phyloP scores from a whole-genome alignment of 768 basidiomycete species.

The Obba rivulosa region DNA sequence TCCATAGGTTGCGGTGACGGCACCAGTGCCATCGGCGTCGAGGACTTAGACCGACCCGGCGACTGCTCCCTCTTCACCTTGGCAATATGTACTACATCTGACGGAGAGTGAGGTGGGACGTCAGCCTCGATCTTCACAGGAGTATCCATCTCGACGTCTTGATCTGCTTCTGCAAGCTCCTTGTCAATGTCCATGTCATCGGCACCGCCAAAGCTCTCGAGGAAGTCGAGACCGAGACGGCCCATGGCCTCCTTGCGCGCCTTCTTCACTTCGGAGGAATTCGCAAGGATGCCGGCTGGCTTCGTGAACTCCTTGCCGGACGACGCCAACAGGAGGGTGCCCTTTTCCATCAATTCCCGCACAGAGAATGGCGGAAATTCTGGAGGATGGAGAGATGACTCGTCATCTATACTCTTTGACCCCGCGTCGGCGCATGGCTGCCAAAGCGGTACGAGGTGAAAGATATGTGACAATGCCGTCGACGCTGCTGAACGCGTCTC shows the following conservation, averaged over 20 bases:
- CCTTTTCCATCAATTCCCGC: slow-evolving; percentile 67
- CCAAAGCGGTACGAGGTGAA: slow-evolving; percentile 79
- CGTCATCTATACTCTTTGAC: slow-evolving; percentile 23
- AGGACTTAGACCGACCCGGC: slow-evolving; percentile 36
- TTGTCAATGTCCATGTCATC: slow-evolving; percentile 86
- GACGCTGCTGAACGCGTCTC: slow-evolving; percentile 92
- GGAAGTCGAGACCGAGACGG: slow-evolving; percentile 81
- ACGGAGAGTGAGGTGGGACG: slow-evolving; percentile 31
- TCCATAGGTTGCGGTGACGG: slow-evolving; percentile 39
- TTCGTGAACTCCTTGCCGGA: slow-evolving; percentile 90
- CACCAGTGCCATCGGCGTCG: slow-evolving; percentile 32
- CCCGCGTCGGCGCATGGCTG: slow-evolving; percentile 39
- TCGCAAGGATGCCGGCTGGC: slow-evolving; percentile 66
- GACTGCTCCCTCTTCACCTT: slow-evolving; percentile 24
- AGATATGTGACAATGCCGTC: slow-evolving; percentile 83
- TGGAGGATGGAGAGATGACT: slow-evolving; percentile 32
- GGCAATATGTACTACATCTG: slow-evolving; percentile 37
- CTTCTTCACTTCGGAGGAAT: slow-evolving; percentile 74
- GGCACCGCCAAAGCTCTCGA: slow-evolving; percentile 61
- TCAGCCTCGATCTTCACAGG: slow-evolving; percentile 35
- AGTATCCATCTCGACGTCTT: slow-evolving; percentile 30
- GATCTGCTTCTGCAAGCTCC: slow-evolving; percentile 63
- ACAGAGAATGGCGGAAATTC: slow-evolving; percentile 77
- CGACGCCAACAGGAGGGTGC: slow-evolving; percentile 78
- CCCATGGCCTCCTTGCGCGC: slow-evolving; percentile 87